Evolutionary conservation across 345 rosid species (phyloP).

Genomic region (Dimocarpus longan): DNA sequence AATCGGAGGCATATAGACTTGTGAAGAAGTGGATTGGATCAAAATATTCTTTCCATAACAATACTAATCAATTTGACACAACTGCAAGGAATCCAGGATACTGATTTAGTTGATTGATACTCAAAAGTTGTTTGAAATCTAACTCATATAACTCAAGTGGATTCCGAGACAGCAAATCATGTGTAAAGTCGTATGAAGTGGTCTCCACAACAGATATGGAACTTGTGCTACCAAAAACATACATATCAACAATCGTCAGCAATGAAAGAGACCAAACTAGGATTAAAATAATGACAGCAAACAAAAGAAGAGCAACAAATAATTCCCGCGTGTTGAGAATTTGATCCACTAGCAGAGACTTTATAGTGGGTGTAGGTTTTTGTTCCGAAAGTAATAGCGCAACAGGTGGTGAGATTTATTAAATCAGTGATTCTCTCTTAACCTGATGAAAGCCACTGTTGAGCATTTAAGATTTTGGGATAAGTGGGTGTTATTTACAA

Average conservation of each 20-base stretch:
- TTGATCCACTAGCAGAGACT: not conserved
- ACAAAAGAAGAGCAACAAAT: too few relatives aligned
- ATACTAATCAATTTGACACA: not conserved
- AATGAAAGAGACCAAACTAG: not conserved
- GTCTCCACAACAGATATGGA: not conserved
- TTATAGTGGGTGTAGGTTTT: slow-evolving; percentile 4
- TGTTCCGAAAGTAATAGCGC: slow-evolving; percentile 15
- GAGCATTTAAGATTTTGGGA: too few relatives aligned
- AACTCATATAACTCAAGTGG: not conserved
- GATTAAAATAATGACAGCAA: not conserved
- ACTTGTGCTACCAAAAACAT: not conserved
- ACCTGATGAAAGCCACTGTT: too few relatives aligned
- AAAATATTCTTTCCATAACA: not conserved
- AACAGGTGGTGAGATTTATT: not conserved
- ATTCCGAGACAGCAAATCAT: not conserved
- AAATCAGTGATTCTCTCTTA: not conserved
- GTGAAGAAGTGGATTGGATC: not conserved
- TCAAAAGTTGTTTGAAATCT: not conserved
- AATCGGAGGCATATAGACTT: not conserved
- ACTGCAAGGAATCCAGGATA: slow-evolving; percentile 1
- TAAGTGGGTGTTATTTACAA: too few relatives aligned
- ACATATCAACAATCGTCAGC: slow-evolving; percentile 7
- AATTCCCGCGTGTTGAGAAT: not conserved
- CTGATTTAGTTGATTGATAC: not conserved
- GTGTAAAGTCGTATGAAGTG: not conserved